phyloP scores from a whole-genome alignment of 2,329 filamentous ascomycete genomes.

The Pseudogymnoascus sp. region DNA sequence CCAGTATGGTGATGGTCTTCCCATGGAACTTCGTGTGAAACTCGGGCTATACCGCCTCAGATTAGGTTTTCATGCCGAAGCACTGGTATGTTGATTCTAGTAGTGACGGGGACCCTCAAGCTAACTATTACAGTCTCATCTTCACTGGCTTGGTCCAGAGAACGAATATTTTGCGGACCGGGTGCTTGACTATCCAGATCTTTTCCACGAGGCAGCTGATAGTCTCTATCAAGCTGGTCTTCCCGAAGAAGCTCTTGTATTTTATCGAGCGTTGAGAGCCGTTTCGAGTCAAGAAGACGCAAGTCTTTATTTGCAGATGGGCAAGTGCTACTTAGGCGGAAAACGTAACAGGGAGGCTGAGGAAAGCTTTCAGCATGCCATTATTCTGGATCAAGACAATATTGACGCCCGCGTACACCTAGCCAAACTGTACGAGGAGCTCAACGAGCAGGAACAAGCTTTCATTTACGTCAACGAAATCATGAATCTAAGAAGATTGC shows the following conservation, averaged over 20 bases:
- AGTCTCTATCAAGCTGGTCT: slow-evolving; percentile 44
- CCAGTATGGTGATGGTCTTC: slow-evolving; percentile 66
- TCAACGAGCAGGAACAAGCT: slow-evolving; percentile 66
- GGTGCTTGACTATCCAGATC: slow-evolving; percentile 63
- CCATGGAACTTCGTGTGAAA: slow-evolving; percentile 75
- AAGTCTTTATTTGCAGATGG: slow-evolving; percentile 31
- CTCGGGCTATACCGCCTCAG: slow-evolving; percentile 76
- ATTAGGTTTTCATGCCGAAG: slow-evolving; percentile 62
- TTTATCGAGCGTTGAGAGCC: slow-evolving; percentile 48
- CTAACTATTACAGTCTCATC: slow-evolving; percentile 45
- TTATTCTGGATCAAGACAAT: slow-evolving; percentile 62
- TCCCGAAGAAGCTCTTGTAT: slow-evolving; percentile 48
- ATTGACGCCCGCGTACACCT: slow-evolving; percentile 73
- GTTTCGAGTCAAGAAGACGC: slow-evolving; percentile 44
- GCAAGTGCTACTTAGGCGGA: slow-evolving; percentile 60
- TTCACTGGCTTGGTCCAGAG: slow-evolving; percentile 61
- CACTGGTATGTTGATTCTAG: slow-evolving; percentile 46
- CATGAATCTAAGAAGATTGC: slow-evolving; percentile 50
- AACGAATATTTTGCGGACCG: slow-evolving; percentile 41
- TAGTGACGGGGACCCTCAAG: slow-evolving; percentile 5
- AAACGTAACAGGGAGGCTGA: slow-evolving; percentile 63
- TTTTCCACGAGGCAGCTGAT: slow-evolving; percentile 67
- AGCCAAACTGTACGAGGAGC: slow-evolving; percentile 75
- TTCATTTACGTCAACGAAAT: slow-evolving; percentile 71
- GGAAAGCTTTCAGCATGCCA: slow-evolving; percentile 66